phyloP scores from a whole-genome alignment of 495 filamentous ascomycete species.

The Penicillium simplicissimum region DNA sequence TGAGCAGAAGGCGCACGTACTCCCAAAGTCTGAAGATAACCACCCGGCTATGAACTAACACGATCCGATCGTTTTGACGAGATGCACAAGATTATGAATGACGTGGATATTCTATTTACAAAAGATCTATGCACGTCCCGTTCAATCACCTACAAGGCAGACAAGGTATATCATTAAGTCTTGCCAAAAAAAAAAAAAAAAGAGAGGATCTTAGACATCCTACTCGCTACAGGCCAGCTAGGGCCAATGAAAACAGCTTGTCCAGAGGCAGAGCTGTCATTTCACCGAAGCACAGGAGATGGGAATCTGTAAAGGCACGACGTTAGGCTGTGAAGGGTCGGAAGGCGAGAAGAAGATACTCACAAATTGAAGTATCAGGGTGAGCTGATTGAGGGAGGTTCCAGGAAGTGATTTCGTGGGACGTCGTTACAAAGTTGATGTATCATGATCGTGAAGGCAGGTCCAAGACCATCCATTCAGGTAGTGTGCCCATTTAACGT shows the following conservation, averaged over 20 bases:
- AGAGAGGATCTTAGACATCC: neutral
- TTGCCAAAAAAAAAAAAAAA: too few species aligned
- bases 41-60: too few species aligned
- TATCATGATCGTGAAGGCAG: conserved; percentile 12
- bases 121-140: too few species aligned
- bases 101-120: too few species aligned
- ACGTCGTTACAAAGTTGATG: conserved; percentile 10
- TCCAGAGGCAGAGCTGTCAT: neutral
- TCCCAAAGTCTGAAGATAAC: too few species aligned
- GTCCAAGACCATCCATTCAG: conserved; percentile 6
- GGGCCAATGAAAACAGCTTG: neutral
- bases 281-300: neutral
- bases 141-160: too few species aligned
- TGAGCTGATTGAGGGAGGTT: neutral
- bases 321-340: neutral
- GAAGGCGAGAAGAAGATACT: neutral
- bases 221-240: neutral
- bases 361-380: neutral
- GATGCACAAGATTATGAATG: too few species aligned
- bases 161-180: too few species aligned
- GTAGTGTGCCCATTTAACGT: conserved; percentile 15
- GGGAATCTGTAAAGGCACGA: neutral
- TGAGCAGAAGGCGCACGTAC: too few species aligned
- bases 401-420: conserved; percentile 4
- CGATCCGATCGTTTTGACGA: too few species aligned